Evolutionary conservation across 2,329 filamentous ascomycete genomes (phyloP), one percentile per base, ranked within the genome.

Genomic region (Botrytis deweyae): DNA sequence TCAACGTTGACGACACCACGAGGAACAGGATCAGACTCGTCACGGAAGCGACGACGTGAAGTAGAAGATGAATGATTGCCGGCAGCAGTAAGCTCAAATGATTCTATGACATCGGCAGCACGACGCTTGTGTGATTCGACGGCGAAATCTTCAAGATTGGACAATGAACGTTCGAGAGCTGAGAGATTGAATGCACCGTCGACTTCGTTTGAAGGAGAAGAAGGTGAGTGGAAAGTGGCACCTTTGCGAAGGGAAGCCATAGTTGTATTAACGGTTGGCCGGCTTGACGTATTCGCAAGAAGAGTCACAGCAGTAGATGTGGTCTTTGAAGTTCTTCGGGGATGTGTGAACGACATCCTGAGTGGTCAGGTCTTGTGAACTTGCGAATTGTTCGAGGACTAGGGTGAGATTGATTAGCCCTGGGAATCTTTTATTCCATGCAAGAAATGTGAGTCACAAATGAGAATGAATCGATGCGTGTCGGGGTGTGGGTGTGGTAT

Each of bases 111-210:
- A 93, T 92, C 82, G 77, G 89, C 89, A 82, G 91, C 89, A 78
- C 91, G 91, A 80, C 91, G 89, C 80, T 89, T 87, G 79, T 91
- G 88, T 76, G 90, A 89, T 80, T 90, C 89, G 81, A 93, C 87
- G 18, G 70, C 52, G 73, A 92, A 89, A 87, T 92, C 90, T 83
- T 93, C 91, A 75, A 93, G 84, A 76, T 84, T 88, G 70, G 91
- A 92, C 78, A 92, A 90, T 68, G 92, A 90, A 74, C 92, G 90
- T 78, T 88, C 84, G 80, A 92, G 86, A n/a, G 78, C 76, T 33
- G 80, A 80, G 36, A 79, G 74, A 65, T 76, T 73, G 83, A 84
- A 76, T 16, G 59, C 36, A 52, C 70, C 29, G 12, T 67, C 38
- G 29, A 49, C 65, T 42, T 74, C 67, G n/a, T 59, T 40, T 6